These are phyloP conservation scores for Rubia balearica DNA, from an alignment of 305 asterid species.

Conservation along the genomic window DNA sequence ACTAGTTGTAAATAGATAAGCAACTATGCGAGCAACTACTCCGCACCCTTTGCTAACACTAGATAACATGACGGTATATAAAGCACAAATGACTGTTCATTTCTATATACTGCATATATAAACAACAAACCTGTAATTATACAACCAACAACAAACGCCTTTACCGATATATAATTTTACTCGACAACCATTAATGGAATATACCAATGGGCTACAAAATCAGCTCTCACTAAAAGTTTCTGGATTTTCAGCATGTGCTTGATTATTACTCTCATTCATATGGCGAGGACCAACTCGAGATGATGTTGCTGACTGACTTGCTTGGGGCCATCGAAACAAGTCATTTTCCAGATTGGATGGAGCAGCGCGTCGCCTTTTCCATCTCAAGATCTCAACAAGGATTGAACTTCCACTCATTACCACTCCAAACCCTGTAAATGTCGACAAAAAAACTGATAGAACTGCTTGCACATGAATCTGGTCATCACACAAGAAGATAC, in stretches of 20 bases:
- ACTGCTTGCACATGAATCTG: conserved; percentile 75
- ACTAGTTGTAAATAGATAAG: too few species aligned
- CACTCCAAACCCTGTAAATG: conserved; percentile 81
- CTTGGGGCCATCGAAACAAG: conserved; percentile 30
- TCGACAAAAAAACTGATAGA: conserved; percentile 66
- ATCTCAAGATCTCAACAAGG: conserved; percentile 53
- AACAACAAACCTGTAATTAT: conserved; percentile 7
- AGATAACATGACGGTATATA: background rate
- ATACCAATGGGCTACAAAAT: background rate
- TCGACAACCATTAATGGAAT: background rate
- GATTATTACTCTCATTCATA: conserved; percentile 16
- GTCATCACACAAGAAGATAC: conserved; percentile 3
- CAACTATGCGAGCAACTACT: background rate
- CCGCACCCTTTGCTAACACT: background rate
- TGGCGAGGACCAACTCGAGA: conserved; percentile 30
- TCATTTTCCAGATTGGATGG: conserved; percentile 22
- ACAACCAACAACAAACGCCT: conserved; percentile 11
- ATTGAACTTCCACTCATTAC: conserved; percentile 81
- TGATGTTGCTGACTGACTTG: conserved; percentile 24
- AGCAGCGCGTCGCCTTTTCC: conserved; percentile 42
- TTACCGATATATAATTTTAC: background rate
- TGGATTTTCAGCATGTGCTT: conserved; percentile 31
- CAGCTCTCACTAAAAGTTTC: conserved; percentile 29
- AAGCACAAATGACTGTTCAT: background rate
- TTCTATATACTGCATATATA: background rate